Base-by-base conservation (phyloP, 768 basidiomycete genomes). In the Suillus alpinus region DNA sequence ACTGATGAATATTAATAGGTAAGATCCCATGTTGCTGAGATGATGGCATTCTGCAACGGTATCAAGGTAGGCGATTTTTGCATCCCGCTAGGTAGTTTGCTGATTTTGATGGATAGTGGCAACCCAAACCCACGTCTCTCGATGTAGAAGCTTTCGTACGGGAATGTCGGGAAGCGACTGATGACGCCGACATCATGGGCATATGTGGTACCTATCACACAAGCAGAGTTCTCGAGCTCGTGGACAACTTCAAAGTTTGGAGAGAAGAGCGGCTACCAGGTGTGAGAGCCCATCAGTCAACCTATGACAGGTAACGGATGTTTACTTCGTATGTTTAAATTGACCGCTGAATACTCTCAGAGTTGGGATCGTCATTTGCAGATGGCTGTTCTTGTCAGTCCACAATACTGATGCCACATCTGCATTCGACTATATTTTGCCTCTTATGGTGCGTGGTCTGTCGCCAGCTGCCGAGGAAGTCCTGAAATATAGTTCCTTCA, bases 381-480 rank as follows among this genome's bases (percentile, higher is more conserved):
- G 86, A 67, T 94, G 91, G 88, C 75, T 94, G 31, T 88, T 86
- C 71, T 83, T 86, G 66, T 82, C 85, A 8, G 69, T 94, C 18
- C 88, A 91, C 65, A 89, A 92, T 66, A 82, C 87, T 1, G 86
- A 92, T 65, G 92, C 92, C 7, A 82, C 86, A 39, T 84, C 87
- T 4, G 80, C 83, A 0, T 94, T 91, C 73, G 89, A 92, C 65
- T 93, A 92, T 64, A 87, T 94, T 59, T 78, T 94, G 3, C 91
- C 90, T 13, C 77, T 94, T 32, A 83, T 95, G 87, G 88, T 89
- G 68, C 59, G 80, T 76, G 60, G 59, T 26, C 53, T 40, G 44
- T 34, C 47, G 52, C 40, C 23, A 37, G 40, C 46, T 9, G 43
- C 60, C 20, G 4, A 50, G 14, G 43, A 10, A 16, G 43, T 59